Base-by-base conservation (phyloP, 306 rosid species). In the Oemleria cerasiformis region DNA sequence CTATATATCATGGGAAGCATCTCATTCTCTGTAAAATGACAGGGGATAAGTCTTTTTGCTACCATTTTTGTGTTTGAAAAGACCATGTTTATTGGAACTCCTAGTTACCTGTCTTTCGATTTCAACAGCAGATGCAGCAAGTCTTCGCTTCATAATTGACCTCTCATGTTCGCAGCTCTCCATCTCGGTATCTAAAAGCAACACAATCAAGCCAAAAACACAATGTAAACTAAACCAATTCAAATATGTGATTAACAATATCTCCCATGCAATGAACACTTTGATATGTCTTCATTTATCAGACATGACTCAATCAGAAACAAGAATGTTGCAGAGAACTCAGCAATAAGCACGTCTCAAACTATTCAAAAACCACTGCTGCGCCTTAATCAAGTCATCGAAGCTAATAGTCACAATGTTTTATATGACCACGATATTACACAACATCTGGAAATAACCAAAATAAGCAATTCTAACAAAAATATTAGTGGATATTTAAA, bases 1-100 rank as follows among this genome's bases (percentile, higher is more conserved):
- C 41, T 67, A 38, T 65, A 62, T 93, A 65, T 93, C 81, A 91
- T 55, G 94, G 96, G 88, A 94, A 94, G 88, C 97, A 91, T 78
- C 81, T 94, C 96, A 91, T 87, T 84, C 96, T 91, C 97, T 91
- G 96, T 63, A 85, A 77, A 74, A 68, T 1, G 38, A 67, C 68
- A 68, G 34, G 47, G 40, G 55, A 84, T 60, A 57, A 70, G 65
- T 62, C n/a, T 41, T 71, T 41, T 68, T 82, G 43, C 44, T 13
- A 30, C 36, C 49, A 38, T 19, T 4, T 62, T 17, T 61, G 2
- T 3, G 49, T 55, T 11, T 15, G 15, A 57, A 20, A 38, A 16
- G 4, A 16, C 15, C 30, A 61, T 40, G 39, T 20, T 11, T 15
- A 19, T 43, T 12, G 30, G 41, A 19, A 64, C 59, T 40, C 7